Evolutionary conservation across 2,329 filamentous ascomycete species (phyloP).

Genomic region (Cladosporium sp.): DNA sequence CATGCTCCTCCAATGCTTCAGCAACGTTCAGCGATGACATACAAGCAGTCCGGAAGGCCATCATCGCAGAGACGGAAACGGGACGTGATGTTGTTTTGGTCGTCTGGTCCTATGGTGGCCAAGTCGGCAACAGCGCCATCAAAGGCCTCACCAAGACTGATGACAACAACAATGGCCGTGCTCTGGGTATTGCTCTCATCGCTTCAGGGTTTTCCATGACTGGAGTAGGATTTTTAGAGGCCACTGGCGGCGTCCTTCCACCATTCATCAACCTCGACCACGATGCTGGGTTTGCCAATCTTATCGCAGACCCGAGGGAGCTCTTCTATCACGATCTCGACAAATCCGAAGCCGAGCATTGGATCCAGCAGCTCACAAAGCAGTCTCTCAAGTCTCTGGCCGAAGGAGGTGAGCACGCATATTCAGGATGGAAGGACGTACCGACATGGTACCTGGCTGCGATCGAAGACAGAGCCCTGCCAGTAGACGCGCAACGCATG

Average conservation of each 20-base stretch:
- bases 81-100: constrained; percentile 20
- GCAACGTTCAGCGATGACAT: constrained; percentile 21
- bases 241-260: constrained; percentile 19
- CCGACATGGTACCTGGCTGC: constrained; percentile 22
- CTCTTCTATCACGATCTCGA: constrained; percentile 23
- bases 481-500: constrained; percentile 19
- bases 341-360: constrained; percentile 17
- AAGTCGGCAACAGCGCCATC: constrained; percentile 22
- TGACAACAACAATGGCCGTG: neutral
- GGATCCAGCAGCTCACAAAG: constrained; percentile 14
- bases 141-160: constrained; percentile 18
- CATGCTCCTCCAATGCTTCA: constrained; percentile 17
- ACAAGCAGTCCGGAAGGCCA: constrained; percentile 18
- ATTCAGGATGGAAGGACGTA: constrained; percentile 23
- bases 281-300: constrained; percentile 20
- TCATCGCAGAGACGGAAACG: constrained; percentile 7
- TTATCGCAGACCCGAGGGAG: constrained; percentile 13
- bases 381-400: constrained; percentile 21
- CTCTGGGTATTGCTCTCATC: constrained; percentile 20
- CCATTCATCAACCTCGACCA: constrained; percentile 17
- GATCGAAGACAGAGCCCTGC: constrained; percentile 19
- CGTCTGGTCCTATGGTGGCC: constrained; percentile 22
- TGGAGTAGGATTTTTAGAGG: constrained; percentile 21
- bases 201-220: constrained; percentile 23
- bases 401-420: constrained; percentile 23